Base-by-base conservation (phyloP, 192 early-diverging fungal genomes). In the Diversispora epigaea region DNA sequence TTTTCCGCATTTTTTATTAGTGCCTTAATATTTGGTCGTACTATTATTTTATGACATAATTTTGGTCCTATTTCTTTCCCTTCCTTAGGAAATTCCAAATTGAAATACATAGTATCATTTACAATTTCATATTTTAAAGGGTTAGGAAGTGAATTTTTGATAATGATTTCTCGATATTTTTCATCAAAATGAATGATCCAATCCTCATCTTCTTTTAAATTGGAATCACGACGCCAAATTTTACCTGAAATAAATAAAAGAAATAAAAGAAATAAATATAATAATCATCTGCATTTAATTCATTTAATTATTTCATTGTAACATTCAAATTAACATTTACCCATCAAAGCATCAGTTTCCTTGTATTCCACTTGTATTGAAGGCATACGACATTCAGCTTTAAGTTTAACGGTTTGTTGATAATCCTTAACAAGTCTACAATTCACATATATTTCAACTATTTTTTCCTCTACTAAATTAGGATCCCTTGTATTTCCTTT, bases 401-500 rank as follows among this genome's bases (percentile, higher is more conserved):
- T 85, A 22, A 94, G 73, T 11, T 77, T 41, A 39, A 94, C 86
- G 11, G 84, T 88, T 57, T 91, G 88, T 71, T 93, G 92, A 76
- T 91, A 93, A 80, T 94, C 93, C 71, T 92, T 91, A 4, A 94
- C 91, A 17, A 92, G 80, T 11, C 91, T 85, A 68, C 93, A 94
- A 75, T 93, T 92, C 56, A 94, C 86, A 70, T 88, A 88, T 9
- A 94, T 89, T 76, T 93, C 90, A 22, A 91, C 82, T 3, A 80
- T 76, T 77, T 93, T 92, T 45, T 88, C 81, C 60, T 91, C 89
- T n/a, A 87, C 76, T 32, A 80, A 68, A 55, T 91, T 79, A 0
- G 87, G 81, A 58, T 80, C 79, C 21, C 77, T 72, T 56, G 61
- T 64, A 57, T 79, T 69, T 0, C 76, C 84, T 39, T 77, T 79